phyloP scores from a whole-genome alignment of 495 filamentous ascomycete genomes.

The Corynascus novoguineensis region DNA sequence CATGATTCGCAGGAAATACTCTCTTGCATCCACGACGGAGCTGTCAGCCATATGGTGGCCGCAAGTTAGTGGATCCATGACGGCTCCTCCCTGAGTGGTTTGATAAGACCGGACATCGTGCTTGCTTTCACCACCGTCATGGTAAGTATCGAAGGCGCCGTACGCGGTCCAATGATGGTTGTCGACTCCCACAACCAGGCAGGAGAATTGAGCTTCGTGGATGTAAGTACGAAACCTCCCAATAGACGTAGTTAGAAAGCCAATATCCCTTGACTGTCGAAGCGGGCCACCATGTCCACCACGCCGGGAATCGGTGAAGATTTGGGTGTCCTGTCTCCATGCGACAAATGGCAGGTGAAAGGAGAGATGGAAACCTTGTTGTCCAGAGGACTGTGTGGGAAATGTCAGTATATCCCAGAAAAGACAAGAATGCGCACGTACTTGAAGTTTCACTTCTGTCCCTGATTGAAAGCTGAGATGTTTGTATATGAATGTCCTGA shows the following conservation, averaged over 20 bases:
- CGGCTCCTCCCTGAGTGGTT: not conserved
- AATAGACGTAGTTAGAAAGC: not conserved
- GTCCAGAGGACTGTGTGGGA: not conserved
- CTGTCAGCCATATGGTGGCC: not conserved
- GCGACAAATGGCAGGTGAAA: constrained; percentile 18
- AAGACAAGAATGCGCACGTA: not conserved
- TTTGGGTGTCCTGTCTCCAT: constrained; percentile 1
- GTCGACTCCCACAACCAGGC: constrained; percentile 18
- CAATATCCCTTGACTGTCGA: not conserved
- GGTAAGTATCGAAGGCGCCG: constrained; percentile 22
- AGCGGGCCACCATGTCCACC: not conserved
- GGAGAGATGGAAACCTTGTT: constrained; percentile 10
- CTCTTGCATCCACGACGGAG: constrained; percentile 8
- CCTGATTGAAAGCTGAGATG: constrained; percentile 16
- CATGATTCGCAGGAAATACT: constrained; percentile 18
- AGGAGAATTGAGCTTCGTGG: constrained; percentile 20
- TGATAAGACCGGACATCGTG: constrained; percentile 12
- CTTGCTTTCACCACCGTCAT: constrained; percentile 16
- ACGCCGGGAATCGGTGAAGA: not conserved
- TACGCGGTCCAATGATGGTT: constrained; percentile 19
- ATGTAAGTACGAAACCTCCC: not conserved
- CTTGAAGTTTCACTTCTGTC: constrained; percentile 7
- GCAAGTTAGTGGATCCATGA: constrained; percentile 9
- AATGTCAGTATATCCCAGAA: not conserved
- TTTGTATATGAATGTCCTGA: constrained; percentile 20